Evolutionary conservation across 1,284 basidiomycete species (phyloP).

Genomic region (Chondrostereum purpureum): DNA sequence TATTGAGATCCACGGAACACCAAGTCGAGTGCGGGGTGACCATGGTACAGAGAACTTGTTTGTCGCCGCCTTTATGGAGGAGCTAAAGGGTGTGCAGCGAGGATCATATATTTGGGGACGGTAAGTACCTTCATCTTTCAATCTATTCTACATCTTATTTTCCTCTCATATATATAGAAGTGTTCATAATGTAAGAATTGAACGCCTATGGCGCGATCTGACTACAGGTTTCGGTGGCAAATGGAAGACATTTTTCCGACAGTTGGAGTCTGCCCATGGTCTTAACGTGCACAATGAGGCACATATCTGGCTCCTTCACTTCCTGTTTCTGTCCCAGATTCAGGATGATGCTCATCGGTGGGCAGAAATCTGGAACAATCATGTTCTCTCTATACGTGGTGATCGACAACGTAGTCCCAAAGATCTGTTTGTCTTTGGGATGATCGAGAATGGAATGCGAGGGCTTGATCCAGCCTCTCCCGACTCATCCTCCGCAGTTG

Average conservation of each 20-base stretch:
- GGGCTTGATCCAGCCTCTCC: background rate
- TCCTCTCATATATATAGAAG: background rate
- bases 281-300: background rate
- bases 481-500: background rate
- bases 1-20: background rate
- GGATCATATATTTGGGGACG: conserved; percentile 8
- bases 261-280: conserved; percentile 1
- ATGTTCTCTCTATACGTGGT: background rate
- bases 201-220: conserved; percentile 6
- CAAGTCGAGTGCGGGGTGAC: conserved; percentile 4
- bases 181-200: conserved; percentile 7
- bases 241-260: conserved; percentile 2
- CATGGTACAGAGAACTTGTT: conserved; percentile 6
- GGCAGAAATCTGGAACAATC: background rate
- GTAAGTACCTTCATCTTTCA: conserved; percentile 1
- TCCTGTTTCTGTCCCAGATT: background rate
- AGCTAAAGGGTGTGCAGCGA: background rate
- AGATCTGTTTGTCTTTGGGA: background rate
- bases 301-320: conserved; percentile 6
- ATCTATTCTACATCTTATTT: no score
- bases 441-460: background rate
- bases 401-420: background rate
- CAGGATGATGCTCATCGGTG: background rate
- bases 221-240: background rate
- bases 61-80: conserved; percentile 4